Percentiles rank a stretch among this genome's conserved stretches.
phyloP scores from a whole-genome alignment of 495 filamentous ascomycete species.

The Penicillium waksmanii region DNA sequence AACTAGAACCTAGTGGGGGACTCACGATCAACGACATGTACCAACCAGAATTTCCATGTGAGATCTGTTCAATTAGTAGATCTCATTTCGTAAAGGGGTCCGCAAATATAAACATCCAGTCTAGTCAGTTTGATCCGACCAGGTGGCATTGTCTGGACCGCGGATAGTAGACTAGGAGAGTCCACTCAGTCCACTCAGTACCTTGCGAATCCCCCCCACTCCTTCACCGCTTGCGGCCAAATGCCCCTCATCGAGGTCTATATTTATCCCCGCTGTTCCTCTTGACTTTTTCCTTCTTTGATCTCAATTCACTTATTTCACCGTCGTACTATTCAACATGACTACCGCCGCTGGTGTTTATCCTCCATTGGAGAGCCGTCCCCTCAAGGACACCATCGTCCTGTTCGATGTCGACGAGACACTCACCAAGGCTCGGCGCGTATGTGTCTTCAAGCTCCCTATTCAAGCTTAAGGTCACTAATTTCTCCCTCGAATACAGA shows the following conservation, averaged over 20 bases:
- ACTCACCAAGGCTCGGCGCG: constrained; percentile 74
- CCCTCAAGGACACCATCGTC: constrained; percentile 84
- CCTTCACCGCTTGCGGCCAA: constrained; percentile 40
- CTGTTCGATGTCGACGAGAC: constrained; percentile 96
- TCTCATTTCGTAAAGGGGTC: no score
- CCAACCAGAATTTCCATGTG: no score
- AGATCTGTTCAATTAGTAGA: no score
- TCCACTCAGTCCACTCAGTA: no score
- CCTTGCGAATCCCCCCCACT: no score
- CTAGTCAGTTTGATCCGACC: no score
- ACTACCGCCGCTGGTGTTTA: constrained; percentile 57
- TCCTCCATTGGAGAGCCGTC: constrained; percentile 77
- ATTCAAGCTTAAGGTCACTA: constrained; percentile 15
- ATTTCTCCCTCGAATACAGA: constrained; percentile 38
- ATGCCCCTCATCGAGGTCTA: constrained; percentile 19
- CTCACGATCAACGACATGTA: no score
- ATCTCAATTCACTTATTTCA: not conserved
- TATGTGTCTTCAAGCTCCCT: constrained; percentile 43
- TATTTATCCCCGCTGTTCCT: constrained; percentile 24
- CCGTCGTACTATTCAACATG: constrained; percentile 29
- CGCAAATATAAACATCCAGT: no score
- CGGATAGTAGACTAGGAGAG: no score
- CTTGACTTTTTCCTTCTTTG: not conserved
- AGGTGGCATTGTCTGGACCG: no score
- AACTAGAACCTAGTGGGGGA: not conserved